phyloP scores from a whole-genome alignment of 2,329 filamentous ascomycete species.

The Ascochyta pisi region DNA sequence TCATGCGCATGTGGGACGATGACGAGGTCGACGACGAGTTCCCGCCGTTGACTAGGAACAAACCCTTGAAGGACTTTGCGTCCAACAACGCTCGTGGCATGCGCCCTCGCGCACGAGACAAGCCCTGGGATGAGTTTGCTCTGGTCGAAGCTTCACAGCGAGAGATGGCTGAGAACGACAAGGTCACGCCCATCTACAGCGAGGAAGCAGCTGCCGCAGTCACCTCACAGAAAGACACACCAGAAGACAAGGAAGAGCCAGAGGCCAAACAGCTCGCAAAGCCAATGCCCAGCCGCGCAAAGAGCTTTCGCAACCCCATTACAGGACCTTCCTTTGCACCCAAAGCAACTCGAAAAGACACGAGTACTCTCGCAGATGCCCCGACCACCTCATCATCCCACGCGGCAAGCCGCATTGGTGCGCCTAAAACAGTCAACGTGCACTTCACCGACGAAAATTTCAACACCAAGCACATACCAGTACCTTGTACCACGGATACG shows the following conservation, averaged over 20 bases:
- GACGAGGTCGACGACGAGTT: constrained; percentile 88
- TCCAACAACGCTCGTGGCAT: constrained; percentile 75
- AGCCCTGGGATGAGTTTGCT: constrained; percentile 82
- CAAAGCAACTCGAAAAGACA: constrained; percentile 56
- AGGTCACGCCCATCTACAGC: constrained; percentile 70
- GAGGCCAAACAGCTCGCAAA: constrained; percentile 24
- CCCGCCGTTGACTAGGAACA: constrained; percentile 76
- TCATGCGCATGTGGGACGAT: constrained; percentile 81
- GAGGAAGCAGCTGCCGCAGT: constrained; percentile 55
- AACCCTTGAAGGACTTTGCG: constrained; percentile 77
- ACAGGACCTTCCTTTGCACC: constrained; percentile 58
- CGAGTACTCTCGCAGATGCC: constrained; percentile 52
- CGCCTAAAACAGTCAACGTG: constrained; percentile 73
- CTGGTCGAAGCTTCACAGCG: constrained; percentile 74
- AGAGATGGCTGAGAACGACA: constrained; percentile 73
- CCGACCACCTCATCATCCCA: constrained; percentile 53
- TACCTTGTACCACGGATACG: constrained; percentile 81
- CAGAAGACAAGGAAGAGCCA: constrained; percentile 27
- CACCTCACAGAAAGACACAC: constrained; percentile 38
- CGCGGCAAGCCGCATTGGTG: constrained; percentile 65
- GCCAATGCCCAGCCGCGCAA: constrained; percentile 43
- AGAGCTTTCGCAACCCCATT: constrained; percentile 59
- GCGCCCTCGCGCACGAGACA: constrained; percentile 71
- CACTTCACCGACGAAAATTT: constrained; percentile 75
- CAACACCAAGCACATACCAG: constrained; percentile 71